Base-by-base conservation (phyloP, 1,139 yeast species). In the Yamadazyma epiphylla region DNA sequence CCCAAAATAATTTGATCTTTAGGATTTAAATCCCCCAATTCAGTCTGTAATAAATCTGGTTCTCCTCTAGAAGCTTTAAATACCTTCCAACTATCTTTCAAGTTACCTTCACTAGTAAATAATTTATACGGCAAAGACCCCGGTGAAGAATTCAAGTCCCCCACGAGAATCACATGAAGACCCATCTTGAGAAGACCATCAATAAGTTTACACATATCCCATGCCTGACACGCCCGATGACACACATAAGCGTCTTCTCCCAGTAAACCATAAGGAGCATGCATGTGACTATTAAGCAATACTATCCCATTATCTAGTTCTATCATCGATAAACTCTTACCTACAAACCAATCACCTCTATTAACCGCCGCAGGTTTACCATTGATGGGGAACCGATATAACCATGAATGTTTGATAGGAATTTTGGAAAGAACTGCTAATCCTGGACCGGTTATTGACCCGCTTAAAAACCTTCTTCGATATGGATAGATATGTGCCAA, bases 341-440 rank as follows among this genome's bases (percentile, higher is more conserved):
- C 99, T 15, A 94, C 99, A 43, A 75, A 86, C 95, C 96, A 91
- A 55, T 91, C 99, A 17, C 99, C 99, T 37, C 97, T 63, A 60
- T 76, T 83, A 40, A 94, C 81, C 1, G 98, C 98, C 22, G 89
- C 78, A 1, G 97, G 95, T 29, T 96, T 68, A 1, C 99, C 99
- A 55, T 89, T 91, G 37, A 91, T 74, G 1, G 96, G 95, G 51
- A 86, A 91, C 25, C 95, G 62, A 49, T 84, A 83, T 29, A 91
- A 58, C 48, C 82, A 84, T 0, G 95, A 77, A 19, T 80, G 76
- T 30, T 72, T 78, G 20, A 91, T 87, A 3, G 96, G 96, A 43
- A 85, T 74, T 45, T 84, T 80, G 7, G 96, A 85, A 29, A 94
- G 55, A 4, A 91, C 66, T 0, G 88, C 95, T 31, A 91, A 66